A percentile compares a stretch with the other conserved stretches of the same genome.
phyloP scores from a whole-genome alignment of 2,329 filamentous ascomycete species.

The Claviceps lovelessii region DNA sequence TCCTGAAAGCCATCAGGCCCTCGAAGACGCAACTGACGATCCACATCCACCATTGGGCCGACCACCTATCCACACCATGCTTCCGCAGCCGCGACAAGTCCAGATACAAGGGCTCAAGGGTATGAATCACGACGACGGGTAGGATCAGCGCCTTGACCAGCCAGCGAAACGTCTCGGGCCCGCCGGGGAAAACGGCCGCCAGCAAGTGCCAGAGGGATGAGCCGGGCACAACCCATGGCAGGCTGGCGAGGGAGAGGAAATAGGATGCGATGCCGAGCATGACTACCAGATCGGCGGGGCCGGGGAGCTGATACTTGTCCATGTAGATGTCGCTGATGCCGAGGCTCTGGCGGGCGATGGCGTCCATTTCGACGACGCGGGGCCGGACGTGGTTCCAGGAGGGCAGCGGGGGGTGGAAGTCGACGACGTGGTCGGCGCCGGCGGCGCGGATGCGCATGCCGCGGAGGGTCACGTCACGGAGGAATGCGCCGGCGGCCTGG shows the following conservation, averaged over 20 bases:
- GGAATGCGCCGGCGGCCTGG: constrained; percentile 31
- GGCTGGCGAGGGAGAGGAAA: constrained; percentile 33
- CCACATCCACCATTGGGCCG: constrained; percentile 42
- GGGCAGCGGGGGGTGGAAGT: constrained; percentile 57
- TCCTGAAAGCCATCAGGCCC: constrained; percentile 33
- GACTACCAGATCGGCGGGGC: constrained; percentile 33
- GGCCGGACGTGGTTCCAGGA: constrained; percentile 52
- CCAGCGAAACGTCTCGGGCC: constrained; percentile 42
- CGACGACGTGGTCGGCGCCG: constrained; percentile 35
- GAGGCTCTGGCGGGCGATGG: constrained; percentile 42
- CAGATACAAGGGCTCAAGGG: constrained; percentile 44
- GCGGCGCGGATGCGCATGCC: constrained; percentile 46
- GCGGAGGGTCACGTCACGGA: constrained; percentile 51
- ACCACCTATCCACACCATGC: constrained; percentile 32
- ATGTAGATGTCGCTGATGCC: constrained; percentile 37
- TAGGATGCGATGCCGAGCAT: constrained; percentile 42
- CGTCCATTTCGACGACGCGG: constrained; percentile 57
- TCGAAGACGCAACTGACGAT: constrained; percentile 37
- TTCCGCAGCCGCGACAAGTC: constrained; percentile 29
- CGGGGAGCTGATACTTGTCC: constrained; percentile 25
- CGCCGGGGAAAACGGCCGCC: constrained; percentile 38
- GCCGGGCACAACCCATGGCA: constrained; percentile 37
- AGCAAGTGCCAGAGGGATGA: constrained; percentile 35
- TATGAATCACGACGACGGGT: constrained; percentile 50
- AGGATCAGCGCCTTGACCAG: constrained; percentile 44